Percentiles rank a stretch among this genome's conserved stretches.
These are phyloP conservation scores for Scutellospora calospora DNA, from an alignment of 371 early-diverging fungal species.

Conservation along the genomic window DNA sequence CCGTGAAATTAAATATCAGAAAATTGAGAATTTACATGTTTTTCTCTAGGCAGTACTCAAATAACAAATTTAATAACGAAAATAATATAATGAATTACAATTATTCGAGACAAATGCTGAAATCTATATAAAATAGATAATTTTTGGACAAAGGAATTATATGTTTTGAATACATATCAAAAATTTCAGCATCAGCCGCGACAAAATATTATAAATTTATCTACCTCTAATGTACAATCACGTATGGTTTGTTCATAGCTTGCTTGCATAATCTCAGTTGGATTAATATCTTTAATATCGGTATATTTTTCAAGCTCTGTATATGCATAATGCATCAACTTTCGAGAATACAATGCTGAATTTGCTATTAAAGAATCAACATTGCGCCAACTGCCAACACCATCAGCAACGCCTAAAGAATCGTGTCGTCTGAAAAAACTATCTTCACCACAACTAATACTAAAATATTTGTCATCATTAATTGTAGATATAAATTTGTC, in stretches of 20 bases:
- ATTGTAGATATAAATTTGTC: conserved; percentile 53
- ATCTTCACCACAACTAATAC: conserved; percentile 84
- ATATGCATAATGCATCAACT: conserved; percentile 92
- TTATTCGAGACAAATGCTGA: too few species aligned
- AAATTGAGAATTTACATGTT: too few species aligned
- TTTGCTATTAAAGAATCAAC: conserved; percentile 64
- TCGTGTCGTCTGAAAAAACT: conserved; percentile 79
- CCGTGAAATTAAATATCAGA: too few species aligned
- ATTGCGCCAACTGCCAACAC: conserved; percentile 82
- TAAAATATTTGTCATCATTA: conserved; percentile 78
- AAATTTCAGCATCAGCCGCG: too few species aligned
- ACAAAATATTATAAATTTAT: background rate
- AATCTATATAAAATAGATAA: too few species aligned
- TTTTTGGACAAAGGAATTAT: too few species aligned
- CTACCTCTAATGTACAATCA: conserved; percentile 77
- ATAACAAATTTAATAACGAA: too few species aligned
- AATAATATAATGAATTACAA: too few species aligned
- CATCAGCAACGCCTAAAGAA: conserved; percentile 86
- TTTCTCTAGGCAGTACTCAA: too few species aligned
- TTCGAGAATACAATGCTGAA: conserved; percentile 87
- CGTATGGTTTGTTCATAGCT: conserved; percentile 77
- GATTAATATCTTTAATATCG: conserved; percentile 77
- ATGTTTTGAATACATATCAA: background rate
- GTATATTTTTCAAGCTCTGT: conserved; percentile 87
- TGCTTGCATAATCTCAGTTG: conserved; percentile 77